These are phyloP conservation scores for Populus nigra DNA, from an alignment of 345 rosid genomes.

Conservation along the genomic window DNA sequence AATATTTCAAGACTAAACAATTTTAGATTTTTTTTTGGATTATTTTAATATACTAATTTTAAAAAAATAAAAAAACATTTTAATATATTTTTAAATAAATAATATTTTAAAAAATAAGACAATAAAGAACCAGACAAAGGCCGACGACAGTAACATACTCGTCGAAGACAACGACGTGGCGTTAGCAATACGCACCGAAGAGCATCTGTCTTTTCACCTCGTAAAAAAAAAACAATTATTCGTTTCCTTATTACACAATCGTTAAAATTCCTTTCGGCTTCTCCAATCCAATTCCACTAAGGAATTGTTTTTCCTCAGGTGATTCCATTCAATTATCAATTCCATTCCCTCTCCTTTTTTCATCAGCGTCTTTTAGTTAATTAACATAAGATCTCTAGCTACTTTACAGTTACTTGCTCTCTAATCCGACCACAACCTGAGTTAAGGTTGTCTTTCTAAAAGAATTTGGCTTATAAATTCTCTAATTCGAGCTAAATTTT, in stretches of 20 bases:
- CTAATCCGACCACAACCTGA: background rate
- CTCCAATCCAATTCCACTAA: background rate
- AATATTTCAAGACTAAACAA: too few relatives aligned
- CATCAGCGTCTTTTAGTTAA: background rate
- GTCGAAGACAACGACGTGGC: slow-evolving; percentile 7
- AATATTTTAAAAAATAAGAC: too few relatives aligned
- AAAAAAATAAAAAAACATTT: too few relatives aligned
- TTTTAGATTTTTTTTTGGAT: too few relatives aligned
- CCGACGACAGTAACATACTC: background rate
- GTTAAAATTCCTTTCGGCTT: background rate
- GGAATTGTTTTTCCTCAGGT: background rate
- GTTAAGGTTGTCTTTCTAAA: background rate
- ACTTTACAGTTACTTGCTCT: background rate
- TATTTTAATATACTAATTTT: too few relatives aligned
- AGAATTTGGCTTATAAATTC: background rate
- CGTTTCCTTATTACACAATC: background rate
- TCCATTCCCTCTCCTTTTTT: background rate
- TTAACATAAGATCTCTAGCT: background rate
- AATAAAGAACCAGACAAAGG: background rate
- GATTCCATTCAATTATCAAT: background rate
- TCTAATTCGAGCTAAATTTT: background rate
- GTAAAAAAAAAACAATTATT: background rate
- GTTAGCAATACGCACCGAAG: background rate
- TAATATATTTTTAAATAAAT: too few relatives aligned
- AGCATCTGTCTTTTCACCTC: background rate